Base-by-base conservation (phyloP, 2,329 filamentous ascomycete species). In the Colletotrichum siamense region DNA sequence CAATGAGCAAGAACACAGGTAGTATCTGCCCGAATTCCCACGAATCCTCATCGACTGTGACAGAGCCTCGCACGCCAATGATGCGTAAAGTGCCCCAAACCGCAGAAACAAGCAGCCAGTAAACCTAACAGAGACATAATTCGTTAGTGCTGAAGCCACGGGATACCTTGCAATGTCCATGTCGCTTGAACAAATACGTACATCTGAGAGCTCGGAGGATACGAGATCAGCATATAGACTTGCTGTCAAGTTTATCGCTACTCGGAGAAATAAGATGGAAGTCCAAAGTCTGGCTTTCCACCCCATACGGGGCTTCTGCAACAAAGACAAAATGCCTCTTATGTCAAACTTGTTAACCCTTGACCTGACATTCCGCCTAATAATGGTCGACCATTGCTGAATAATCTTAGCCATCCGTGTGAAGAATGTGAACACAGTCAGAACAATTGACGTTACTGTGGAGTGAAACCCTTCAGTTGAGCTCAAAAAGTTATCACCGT, bases 101-200 rank as follows among this genome's bases (percentile, higher is more conserved):
- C 6, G 61, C 1, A n/a, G 61, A 36, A 63, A 63, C 61, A 3
- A 63, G 0, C 1, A 63, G 16, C 61, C 30, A 63, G 30, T 63
- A 63, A n/a, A 63, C 28, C 61, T 63, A 1, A 22, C n/a, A 8
- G 6, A 13, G 1, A 26, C 30, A 30, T 5, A n/a, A 6, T 1
- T 63, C 2, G 30, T 32, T 9, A 30, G 16, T 30, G 12, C 5
- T 36, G 8, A 5, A 5, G 5, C 2, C 8, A 8, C 2, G 3
- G 12, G 2, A 5, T 7, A 22, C 3, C 2, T n/a, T 13, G 18
- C 0, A 12, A 1, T 15, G 5, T n/a, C 16, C 9, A 13, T 30
- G 12, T 4, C 0, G 1, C 36, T 2, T 18, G 2, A 44, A 6
- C 0, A 6, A 3, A 18, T 6, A 65, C 62, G 0, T 16, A 65